Base-by-base conservation (phyloP, 805 yeast species). In the Hanseniaspora lindneri region DNA sequence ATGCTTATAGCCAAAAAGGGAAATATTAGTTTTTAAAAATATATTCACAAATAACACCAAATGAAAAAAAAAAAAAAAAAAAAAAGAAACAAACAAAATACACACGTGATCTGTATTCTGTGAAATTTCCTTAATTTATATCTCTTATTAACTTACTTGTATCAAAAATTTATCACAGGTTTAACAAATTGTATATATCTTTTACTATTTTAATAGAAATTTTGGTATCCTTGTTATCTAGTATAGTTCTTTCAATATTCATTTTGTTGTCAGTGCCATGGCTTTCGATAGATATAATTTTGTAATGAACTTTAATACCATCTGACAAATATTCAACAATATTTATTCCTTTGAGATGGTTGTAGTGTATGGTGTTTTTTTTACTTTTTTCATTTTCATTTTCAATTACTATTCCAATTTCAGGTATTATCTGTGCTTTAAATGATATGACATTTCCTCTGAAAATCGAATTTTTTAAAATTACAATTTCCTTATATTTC, bases 111-210 rank as follows among this genome's bases (percentile, higher is more conserved):
- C n/a, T n/a, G n/a, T n/a, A n/a, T n/a, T n/a, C n/a, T n/a, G n/a
- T n/a, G n/a, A n/a, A n/a, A n/a, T n/a, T n/a, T n/a, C n/a, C n/a
- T n/a, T n/a, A n/a, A n/a, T n/a, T n/a, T n/a, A n/a, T n/a, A n/a
- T n/a, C n/a, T n/a, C n/a, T n/a, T n/a, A n/a, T n/a, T n/a, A n/a
- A n/a, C n/a, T n/a, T n/a, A n/a, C n/a, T n/a, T n/a, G n/a, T n/a
- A n/a, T n/a, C n/a, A n/a, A n/a, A n/a, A n/a, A n/a, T n/a, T 32
- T 25, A 30, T 33, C 21, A 13, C n/a, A 11, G 4, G 3, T 35
- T n/a, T 20, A 43, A 28, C 13, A 43, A 27, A 37, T 43, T 43
- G n/a, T 43, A 43, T 3, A 43, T 20, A 28, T 43, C 47, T 28
- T 24, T 43, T 10, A 43, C 23, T 9, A 43, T 27, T n/a, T 35